Base-by-base conservation (phyloP, 2,329 filamentous ascomycete genomes). In the Ascochyta rabiei region DNA sequence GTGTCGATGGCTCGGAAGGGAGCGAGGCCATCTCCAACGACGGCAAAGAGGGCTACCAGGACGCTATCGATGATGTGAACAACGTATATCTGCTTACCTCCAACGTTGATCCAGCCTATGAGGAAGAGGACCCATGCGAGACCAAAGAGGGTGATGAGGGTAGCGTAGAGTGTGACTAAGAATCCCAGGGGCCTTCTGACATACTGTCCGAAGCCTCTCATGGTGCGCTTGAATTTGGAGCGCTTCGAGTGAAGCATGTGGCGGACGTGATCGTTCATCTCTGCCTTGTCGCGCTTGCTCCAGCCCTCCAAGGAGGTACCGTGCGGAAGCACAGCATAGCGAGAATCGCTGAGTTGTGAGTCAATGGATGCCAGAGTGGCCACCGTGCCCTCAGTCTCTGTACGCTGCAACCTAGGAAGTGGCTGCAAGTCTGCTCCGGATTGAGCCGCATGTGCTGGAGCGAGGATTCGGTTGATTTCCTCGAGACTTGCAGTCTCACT, bases 111-210 rank as follows among this genome's bases (percentile, higher is more conserved):
- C 91, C 91, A 96, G 42, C 84, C 90, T 70, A 96, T 96, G 49
- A 96, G 79, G 76, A 93, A 95, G n/a, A 96, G 82, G 1, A 96
- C 91, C 91, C 91, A 96, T 0, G 89, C 89, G 12, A 93, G 80
- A 67, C 91, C 91, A 64, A 96, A 96, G 0, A 93, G 80, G 0
- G 91, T 95, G 64, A 96, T 93, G 18, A 93, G 80, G 1, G 84
- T 87, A 8, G 90, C 91, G 73, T 96, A 96, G 4, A 96, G 76
- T 0, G 90, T 95, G 54, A 96, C 89, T 49, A 93, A 82, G 69
- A 95, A 91, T 1, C 91, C 91, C 33, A 96, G 81, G 1, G 91
- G 90, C 64, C 86, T 85, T 34, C 82, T 82, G 13, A 92, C 82
- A 68, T 96, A 96, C 75, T 93, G 86, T 3, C 86, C 85, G 67